Evolutionary conservation across 805 yeast species (phyloP).

Genomic region (Jamesozyma jinghongensis): DNA sequence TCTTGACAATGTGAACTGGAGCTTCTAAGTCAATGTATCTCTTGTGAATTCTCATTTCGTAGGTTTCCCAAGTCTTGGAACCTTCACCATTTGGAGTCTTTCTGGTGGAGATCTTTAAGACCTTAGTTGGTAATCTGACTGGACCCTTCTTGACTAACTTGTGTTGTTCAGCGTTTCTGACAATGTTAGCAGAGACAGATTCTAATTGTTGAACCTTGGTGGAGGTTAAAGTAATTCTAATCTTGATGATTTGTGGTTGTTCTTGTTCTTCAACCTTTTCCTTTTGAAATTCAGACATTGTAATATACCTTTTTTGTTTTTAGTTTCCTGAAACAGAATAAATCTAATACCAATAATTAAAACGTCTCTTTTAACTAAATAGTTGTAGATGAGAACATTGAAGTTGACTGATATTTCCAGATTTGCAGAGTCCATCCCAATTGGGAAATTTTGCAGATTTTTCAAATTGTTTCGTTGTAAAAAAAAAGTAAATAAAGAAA

Average conservation of each 20-base stretch:
- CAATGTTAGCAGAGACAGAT: conserved; percentile 86
- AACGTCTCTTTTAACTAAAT: too few species aligned
- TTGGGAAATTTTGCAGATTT: too few species aligned
- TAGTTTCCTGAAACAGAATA: conserved; percentile 1
- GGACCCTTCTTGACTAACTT: conserved; percentile 95
- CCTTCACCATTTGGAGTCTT: conserved; percentile 99
- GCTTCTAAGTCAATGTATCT: conserved; percentile 98
- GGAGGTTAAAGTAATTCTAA: conserved; percentile 98
- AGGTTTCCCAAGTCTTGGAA: conserved; percentile 99
- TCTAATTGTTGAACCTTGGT: conserved; percentile 98
- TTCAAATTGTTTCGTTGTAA: too few species aligned
- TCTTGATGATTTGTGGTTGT: conserved; percentile 83
- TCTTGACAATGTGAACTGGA: conserved; percentile 86
- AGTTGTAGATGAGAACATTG: too few species aligned
- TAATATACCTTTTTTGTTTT: conserved; percentile 36
- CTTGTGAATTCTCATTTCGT: conserved; percentile 99
- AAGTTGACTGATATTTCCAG: too few species aligned
- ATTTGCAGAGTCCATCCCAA: too few species aligned
- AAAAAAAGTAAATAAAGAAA: too few species aligned
- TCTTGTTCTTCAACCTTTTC: conserved; percentile 79
- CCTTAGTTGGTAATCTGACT: conserved; percentile 99
- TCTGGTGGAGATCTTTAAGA: conserved; percentile 96
- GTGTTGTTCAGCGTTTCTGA: conserved; percentile 76
- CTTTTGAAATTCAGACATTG: conserved; percentile 75
- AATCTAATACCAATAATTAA: not conserved